Evolutionary conservation across 768 basidiomycete species (phyloP), one percentile per base, ranked within the genome.

Genomic region (Zangia roseola): DNA sequence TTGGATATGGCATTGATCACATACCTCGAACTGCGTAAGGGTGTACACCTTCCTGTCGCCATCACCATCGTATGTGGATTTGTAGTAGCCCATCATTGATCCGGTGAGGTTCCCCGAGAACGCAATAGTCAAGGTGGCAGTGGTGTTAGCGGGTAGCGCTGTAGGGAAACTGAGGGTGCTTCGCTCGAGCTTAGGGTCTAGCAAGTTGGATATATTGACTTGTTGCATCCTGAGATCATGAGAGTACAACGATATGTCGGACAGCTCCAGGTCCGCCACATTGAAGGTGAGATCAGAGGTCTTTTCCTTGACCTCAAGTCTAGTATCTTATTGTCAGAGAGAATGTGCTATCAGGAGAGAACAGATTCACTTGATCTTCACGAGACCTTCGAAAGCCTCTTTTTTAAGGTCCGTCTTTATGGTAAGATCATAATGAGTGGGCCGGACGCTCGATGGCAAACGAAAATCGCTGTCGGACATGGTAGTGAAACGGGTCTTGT

Each of bases 1-100:
- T 38, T 30, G 14, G 23, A 23, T 39, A 17, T 7, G 47, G 2
- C 36, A 34, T 31, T 14, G 23, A 24, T 49, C 61, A 48, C 55
- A 16, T 50, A 83, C 88, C 74, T 88, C 91, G 56, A 94, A 95
- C 70, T 98, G 94, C 30, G 95, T 97, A 44, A 98, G 72, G 24
- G 86, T 77, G 62, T 89, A 88, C 51, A 78, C 73, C 60, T 80
- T 80, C 56, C 78, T 80, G 55, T 81, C 77, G 26, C 83, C 84
- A 40, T 83, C 78, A 35, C 79, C 64, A 62, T 86, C 80, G 64
- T 77, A 84, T 12, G 77, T 69, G 25, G 85, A 82, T 53, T 79
- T 79, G 72, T 93, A 93, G 68, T 93, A 92, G 23, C 91, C 93
- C 62, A 79, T 79, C 91, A 97, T 88, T 47, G 71, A 75, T 34